Evolutionary conservation across 179 eudicot species (phyloP), one percentile per base, ranked within the genome.

Genomic region (Patellifolia procumbens): DNA sequence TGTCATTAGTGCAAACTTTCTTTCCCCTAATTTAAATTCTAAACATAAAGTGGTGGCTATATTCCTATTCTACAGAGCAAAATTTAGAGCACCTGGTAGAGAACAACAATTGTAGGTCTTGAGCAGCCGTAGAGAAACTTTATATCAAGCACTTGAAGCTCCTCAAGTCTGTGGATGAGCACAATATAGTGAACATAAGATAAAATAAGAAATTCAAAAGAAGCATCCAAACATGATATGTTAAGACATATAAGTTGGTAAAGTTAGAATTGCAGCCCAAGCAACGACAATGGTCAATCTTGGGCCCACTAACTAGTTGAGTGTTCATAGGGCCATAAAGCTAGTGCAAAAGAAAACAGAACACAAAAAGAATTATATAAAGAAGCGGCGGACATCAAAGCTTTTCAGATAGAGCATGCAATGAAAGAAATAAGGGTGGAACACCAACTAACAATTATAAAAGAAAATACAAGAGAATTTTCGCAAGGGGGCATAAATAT

Each of bases 131-230:
- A 93, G 9, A 95, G 88, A 86, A 95, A 95, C 81, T 95, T 95
- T 83, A 95, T 93, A 88, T 93, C 99, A 80, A 95, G 85, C 74
- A 95, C 99, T 83, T 95, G 98, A 77, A 95, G 99, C 86, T 95
- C 98, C 89, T 95, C 99, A 55, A 95, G 97, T 88, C 99, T 95
- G 92, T 61, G 42, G 70, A 81, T n/a, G 69, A 67, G 65, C 66
- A 77, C 49, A 58, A 32, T 37, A 29, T 35, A 13, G 12, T 22
- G 15, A 58, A 15, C 9, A 74, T 34, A 24, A 24, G 10, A 6
- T 1, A 62, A 71, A n/a, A 29, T 4, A 70, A 58, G 56, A 34
- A 15, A 56, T 28, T 16, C 4, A 19, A 71, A n/a, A n/a, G 48
- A 32, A 64, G 66, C 13, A 66, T 63, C 22, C 29, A 34, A 51